A percentile compares a stretch with the other conserved stretches of the same genome.
Conservation (phyloP, 805 yeast species). For the Metschnikowia anglica region DNA sequence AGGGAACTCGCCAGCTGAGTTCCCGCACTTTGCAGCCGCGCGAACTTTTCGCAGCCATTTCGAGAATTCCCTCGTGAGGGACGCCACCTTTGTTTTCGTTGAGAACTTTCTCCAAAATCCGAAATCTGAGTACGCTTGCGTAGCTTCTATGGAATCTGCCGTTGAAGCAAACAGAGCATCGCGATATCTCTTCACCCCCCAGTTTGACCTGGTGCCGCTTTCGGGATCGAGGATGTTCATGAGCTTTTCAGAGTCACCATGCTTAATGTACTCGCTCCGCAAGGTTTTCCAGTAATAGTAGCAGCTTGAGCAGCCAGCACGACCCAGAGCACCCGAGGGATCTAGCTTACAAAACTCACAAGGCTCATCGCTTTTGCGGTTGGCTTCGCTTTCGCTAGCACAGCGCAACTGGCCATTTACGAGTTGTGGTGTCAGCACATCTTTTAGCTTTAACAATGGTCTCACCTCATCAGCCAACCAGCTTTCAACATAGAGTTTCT, state of each 20-base stretch:
- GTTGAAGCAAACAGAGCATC: background rate
- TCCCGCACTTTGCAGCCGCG: constrained; percentile 3
- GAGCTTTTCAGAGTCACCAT: background rate
- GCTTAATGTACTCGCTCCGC: background rate
- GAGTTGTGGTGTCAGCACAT: background rate
- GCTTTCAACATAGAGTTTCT: background rate
- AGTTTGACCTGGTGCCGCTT: background rate
- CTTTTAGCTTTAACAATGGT: background rate
- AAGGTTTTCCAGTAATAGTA: background rate
- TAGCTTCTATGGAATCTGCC: background rate
- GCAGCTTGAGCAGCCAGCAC: background rate
- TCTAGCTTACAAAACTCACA: background rate
- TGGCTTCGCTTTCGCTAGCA: background rate
- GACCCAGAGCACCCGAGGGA: background rate
- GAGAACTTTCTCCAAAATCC: background rate
- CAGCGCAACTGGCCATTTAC: background rate
- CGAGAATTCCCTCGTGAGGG: background rate
- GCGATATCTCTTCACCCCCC: no score
- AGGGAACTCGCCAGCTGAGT: background rate
- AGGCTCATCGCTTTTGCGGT: background rate
- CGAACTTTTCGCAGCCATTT: constrained; percentile 6
- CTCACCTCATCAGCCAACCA: background rate
- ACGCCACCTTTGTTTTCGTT: background rate
- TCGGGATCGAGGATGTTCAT: background rate
- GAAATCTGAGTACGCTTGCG: background rate